Conservation (phyloP, 2,329 filamentous ascomycete species). For the Penicillium sclerotigenum region DNA sequence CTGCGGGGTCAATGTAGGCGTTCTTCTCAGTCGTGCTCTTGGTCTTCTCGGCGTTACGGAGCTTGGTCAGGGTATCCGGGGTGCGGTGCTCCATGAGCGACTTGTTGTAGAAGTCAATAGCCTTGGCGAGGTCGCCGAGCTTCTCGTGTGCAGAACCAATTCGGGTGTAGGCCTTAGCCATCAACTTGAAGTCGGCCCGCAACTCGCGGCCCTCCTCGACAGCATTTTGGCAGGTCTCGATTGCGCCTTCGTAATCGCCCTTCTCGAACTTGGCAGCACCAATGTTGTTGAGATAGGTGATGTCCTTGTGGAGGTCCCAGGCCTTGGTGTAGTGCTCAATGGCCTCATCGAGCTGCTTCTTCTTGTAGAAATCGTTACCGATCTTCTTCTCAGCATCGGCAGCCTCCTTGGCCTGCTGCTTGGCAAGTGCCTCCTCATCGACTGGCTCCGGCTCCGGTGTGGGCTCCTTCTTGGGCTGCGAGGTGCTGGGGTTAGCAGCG, state of each 20-base stretch:
- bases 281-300: conserved; percentile 95
- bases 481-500: conserved; percentile 56
- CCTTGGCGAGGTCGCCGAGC: conserved; percentile 71
- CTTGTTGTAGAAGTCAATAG: conserved; percentile 86
- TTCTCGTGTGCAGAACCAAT: conserved; percentile 95
- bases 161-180: conserved; percentile 93
- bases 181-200: conserved; percentile 95
- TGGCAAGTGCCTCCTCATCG: conserved; percentile 78
- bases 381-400: conserved; percentile 93
- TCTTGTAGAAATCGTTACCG: conserved; percentile 96
- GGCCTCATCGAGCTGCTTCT: conserved; percentile 90
- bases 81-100: conserved; percentile 96
- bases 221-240: conserved; percentile 83
- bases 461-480: conserved; percentile 55
- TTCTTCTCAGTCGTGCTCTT: conserved; percentile 72
- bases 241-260: conserved; percentile 83
- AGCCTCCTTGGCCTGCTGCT: conserved; percentile 86
- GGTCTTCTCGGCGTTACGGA: conserved; percentile 82
- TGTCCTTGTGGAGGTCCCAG: conserved; percentile 93
- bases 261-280: conserved; percentile 95
- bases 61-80: conserved; percentile 87
- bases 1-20: conserved; percentile 82
- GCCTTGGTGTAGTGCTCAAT: conserved; percentile 93
- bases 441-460: conserved; percentile 63
- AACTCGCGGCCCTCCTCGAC: conserved; percentile 85